Conservation (phyloP, 176 grass and related monocot species). For the Stipa capillata region DNA sequence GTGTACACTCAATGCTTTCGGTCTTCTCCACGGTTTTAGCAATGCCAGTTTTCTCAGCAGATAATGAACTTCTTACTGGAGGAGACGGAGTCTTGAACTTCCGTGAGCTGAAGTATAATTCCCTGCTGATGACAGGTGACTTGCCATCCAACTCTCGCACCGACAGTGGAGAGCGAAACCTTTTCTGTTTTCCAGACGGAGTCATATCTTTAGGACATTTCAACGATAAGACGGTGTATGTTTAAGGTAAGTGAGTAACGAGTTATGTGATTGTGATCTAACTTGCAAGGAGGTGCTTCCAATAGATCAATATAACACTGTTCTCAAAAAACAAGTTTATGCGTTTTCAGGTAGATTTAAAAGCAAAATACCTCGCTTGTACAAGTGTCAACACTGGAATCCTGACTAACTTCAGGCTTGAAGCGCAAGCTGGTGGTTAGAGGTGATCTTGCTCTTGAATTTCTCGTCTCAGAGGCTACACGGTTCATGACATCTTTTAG, state of each 20-base stretch:
- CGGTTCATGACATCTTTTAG: constrained; percentile 37
- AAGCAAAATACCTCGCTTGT: constrained; percentile 42
- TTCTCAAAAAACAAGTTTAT: background rate
- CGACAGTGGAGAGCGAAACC: constrained; percentile 45
- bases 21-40: constrained; percentile 29
- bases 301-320: background rate
- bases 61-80: constrained; percentile 48
- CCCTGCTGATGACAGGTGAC: constrained; percentile 38
- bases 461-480: constrained; percentile 31
- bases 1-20: constrained; percentile 31
- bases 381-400: constrained; percentile 25
- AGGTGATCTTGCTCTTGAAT: constrained; percentile 44
- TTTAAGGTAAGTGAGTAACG: background rate
- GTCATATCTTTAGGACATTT: background rate
- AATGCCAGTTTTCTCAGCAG: constrained; percentile 33
- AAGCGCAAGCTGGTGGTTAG: background rate
- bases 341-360: background rate
- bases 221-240: background rate
- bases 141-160: constrained; percentile 40
- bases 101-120: constrained; percentile 25
- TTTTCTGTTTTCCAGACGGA: constrained; percentile 60
- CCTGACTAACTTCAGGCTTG: constrained; percentile 42
- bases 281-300: background rate
- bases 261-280: background rate
- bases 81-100: constrained; percentile 57